A percentile compares a stretch with the other conserved stretches of the same genome.
phyloP scores from a whole-genome alignment of 306 rosid species.

The Amphicarpaea edgeworthii region DNA sequence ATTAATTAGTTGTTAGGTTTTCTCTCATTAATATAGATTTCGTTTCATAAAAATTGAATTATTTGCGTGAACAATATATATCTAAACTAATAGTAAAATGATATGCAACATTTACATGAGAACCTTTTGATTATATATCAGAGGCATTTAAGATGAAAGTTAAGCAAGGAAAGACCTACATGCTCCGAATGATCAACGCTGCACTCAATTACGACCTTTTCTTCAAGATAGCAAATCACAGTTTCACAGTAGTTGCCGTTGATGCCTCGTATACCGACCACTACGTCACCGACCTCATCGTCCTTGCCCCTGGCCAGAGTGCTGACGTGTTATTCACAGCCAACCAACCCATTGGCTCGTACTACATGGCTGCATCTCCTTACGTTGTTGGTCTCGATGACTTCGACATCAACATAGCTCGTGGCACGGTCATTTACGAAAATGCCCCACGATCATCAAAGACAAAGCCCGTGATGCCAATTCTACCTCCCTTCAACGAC shows the following conservation, averaged over 20 bases:
- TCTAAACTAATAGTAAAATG: neutral
- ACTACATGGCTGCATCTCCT: constrained; percentile 62
- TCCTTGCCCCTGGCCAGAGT: constrained; percentile 57
- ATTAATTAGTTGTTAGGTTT: neutral
- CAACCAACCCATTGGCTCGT: constrained; percentile 51
- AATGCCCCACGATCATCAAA: neutral
- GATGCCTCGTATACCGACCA: constrained; percentile 59
- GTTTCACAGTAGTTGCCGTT: constrained; percentile 57
- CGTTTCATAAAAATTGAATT: neutral
- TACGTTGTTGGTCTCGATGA: neutral
- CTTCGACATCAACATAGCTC: neutral
- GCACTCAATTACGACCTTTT: constrained; percentile 63
- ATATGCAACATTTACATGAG: neutral
- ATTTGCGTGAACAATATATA: too few relatives aligned
- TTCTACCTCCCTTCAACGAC: neutral
- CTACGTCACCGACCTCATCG: constrained; percentile 53
- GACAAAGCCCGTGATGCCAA: neutral
- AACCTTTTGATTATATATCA: neutral
- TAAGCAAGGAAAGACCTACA: constrained; percentile 55
- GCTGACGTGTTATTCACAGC: constrained; percentile 54
- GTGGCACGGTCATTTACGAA: neutral
- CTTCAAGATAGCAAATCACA: constrained; percentile 66
- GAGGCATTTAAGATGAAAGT: constrained; percentile 48
- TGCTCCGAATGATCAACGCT: constrained; percentile 63
- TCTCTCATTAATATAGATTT: neutral